These are phyloP conservation scores for Bruguiera parviflora DNA, from an alignment of 345 rosid genomes.

Conservation along the genomic window DNA sequence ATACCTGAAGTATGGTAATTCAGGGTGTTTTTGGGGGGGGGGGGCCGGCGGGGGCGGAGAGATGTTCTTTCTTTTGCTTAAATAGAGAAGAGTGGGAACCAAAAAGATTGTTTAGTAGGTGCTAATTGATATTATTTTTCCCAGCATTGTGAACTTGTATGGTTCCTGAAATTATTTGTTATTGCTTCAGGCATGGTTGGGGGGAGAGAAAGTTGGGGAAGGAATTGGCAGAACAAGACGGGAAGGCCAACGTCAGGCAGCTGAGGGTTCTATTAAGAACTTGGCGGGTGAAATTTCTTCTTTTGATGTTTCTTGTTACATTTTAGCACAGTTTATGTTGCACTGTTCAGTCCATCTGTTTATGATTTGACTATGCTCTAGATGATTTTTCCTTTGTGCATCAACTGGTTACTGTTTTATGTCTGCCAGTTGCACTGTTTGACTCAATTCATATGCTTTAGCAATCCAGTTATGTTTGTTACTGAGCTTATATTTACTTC, in stretches of 20 bases:
- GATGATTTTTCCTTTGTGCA: no score
- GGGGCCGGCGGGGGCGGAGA: no score
- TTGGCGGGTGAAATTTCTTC: slow-evolving; percentile 61
- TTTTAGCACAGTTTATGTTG: background rate
- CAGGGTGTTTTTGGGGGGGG: no score
- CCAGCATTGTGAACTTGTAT: slow-evolving; percentile 3
- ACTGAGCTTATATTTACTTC: background rate
- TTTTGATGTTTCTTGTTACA: background rate
- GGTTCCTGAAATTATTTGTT: slow-evolving; percentile 17
- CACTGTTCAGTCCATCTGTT: background rate
- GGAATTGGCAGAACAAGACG: slow-evolving; percentile 81
- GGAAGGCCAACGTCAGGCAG: slow-evolving; percentile 77
- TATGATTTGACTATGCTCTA: no score
- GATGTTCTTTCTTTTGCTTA: slow-evolving; percentile 10
- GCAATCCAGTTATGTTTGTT: no score
- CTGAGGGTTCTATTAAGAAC: slow-evolving; percentile 66
- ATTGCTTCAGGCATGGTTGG: slow-evolving; percentile 70
- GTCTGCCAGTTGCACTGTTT: no score
- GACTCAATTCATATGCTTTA: no score
- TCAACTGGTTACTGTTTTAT: no score
- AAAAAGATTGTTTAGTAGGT: background rate
- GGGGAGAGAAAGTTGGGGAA: slow-evolving; percentile 76
- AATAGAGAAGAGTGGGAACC: background rate
- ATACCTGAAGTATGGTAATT: background rate
- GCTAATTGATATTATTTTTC: background rate